These are phyloP conservation scores for Pseudozyma hubeiensis DNA, from an alignment of 1,284 basidiomycete genomes.

Conservation along the genomic window DNA sequence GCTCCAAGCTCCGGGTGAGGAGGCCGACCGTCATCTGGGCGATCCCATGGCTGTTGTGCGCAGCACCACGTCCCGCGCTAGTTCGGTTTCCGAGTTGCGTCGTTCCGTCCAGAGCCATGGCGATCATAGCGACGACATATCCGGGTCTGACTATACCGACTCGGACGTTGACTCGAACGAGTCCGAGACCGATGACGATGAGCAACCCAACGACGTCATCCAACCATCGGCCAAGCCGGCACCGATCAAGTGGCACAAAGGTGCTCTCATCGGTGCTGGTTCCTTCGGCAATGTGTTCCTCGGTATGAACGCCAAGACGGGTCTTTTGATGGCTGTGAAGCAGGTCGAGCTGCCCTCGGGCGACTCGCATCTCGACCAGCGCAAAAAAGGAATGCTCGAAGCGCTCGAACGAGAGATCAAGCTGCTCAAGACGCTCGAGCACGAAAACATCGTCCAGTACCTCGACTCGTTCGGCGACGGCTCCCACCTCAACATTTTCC, in stretches of 20 bases:
- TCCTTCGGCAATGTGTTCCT: conserved; percentile 74
- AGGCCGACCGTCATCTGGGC: conserved; percentile 53
- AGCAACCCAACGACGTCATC: conserved; percentile 17
- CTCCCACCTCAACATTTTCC: conserved; percentile 90
- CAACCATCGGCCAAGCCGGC: conserved; percentile 41
- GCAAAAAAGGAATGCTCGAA: conserved; percentile 92
- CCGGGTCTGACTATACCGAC: conserved; percentile 51
- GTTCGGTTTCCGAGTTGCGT: conserved; percentile 44
- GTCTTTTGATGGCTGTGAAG: conserved; percentile 98
- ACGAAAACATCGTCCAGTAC: conserved; percentile 98
- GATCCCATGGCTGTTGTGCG: conserved; percentile 51
- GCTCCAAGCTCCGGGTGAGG: conserved; percentile 47
- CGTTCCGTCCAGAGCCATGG: conserved; percentile 57
- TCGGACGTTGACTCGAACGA: conserved; percentile 33
- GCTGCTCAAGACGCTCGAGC: conserved; percentile 90
- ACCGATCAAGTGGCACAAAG: conserved; percentile 97
- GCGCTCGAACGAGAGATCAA: conserved; percentile 97
- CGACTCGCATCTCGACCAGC: conserved; percentile 86
- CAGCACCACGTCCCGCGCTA: conserved; percentile 43
- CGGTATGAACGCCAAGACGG: conserved; percentile 94
- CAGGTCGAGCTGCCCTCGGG: conserved; percentile 94
- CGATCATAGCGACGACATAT: conserved; percentile 40
- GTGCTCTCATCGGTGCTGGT: conserved; percentile 95
- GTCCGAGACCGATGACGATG: conserved; percentile 38
- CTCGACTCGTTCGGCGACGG: conserved; percentile 71